Base-by-base conservation (phyloP, 306 rosid species). In the Dalbergia cultrata region DNA sequence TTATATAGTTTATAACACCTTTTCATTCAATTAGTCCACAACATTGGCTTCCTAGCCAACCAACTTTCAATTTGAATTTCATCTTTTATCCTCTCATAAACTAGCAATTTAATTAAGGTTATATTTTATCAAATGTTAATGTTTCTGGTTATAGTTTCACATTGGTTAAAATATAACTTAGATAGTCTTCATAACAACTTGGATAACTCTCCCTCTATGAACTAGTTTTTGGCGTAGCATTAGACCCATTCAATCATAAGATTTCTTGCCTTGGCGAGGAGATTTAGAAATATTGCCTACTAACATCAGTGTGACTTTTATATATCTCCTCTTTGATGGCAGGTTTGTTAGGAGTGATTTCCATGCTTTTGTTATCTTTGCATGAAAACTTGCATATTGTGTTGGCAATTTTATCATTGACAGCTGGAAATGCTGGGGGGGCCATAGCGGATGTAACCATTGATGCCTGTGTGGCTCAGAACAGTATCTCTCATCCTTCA, bases 401-500 rank as follows among this genome's bases (percentile, higher is more conserved):
- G 69, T 83, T 93, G 41, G 99, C 99, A 45, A 35, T 95, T 47
- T 57, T 91, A 84, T 60, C 90, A 67, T 82, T 95, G 72, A 93
- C 98, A 63, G 89, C 85, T 7, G 94, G 90, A 61, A 95, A 98
- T 83, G 93, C 94, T 37, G 97, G 96, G 54, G 95, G 77, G 72
- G 98, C 98, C 53, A 86, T 80, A 81, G 97, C 99, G 33, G 99
- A 95, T 60, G 99, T 95, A 70, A 95, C 99, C 45, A 95, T 95
- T 72, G 99, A 93, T 82, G 99, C 99, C 14, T 95, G 99, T 72
- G 96, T 91, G 71, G 99, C 99, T 52, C 99, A 93, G 80, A 93
- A 93, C 86, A 95, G 99, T 63, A 93, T 85, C 35, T 81, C 78
- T 43, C 94, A 90, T 82, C 94, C 94, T 14, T 83, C 86, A 26